phyloP scores from a whole-genome alignment of 1,284 basidiomycete species.

The Schizophyllum amplum region DNA sequence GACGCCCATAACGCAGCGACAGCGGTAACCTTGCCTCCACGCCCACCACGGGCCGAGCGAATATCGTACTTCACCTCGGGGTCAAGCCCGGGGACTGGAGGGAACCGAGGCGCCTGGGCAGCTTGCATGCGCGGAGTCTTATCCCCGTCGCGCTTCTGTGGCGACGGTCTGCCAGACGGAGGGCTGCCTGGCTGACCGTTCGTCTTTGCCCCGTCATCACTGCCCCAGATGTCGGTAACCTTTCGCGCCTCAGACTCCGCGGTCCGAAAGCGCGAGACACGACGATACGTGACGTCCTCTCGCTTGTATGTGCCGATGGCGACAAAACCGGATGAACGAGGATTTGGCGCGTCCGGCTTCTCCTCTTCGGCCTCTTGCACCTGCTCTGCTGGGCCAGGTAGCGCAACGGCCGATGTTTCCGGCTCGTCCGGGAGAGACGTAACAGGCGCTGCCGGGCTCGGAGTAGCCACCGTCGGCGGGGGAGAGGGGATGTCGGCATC shows the following conservation, averaged over 20 bases:
- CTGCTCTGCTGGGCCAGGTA: constrained; percentile 6
- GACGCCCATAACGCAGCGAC: constrained; percentile 69
- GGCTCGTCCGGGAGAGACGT: neutral
- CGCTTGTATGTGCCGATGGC: constrained; percentile 48
- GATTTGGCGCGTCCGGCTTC: constrained; percentile 34
- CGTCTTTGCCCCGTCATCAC: constrained; percentile 19
- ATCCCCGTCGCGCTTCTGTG: constrained; percentile 10
- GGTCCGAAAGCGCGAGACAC: constrained; percentile 12
- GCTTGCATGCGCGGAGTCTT: constrained; percentile 9
- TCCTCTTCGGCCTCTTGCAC: constrained; percentile 9
- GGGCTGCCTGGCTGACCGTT: constrained; percentile 2
- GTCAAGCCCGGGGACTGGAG: constrained; percentile 30
- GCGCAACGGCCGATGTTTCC: constrained; percentile 10
- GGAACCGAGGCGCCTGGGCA: constrained; percentile 15
- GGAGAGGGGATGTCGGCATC: constrained; percentile 16
- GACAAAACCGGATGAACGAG: constrained; percentile 67
- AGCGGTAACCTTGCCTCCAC: constrained; percentile 66
- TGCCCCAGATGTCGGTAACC: constrained; percentile 11
- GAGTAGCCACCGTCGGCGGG: constrained; percentile 5
- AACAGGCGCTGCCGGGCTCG: constrained; percentile 8
- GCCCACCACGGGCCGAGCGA: constrained; percentile 69
- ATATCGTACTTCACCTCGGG: constrained; percentile 61
- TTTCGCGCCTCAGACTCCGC: constrained; percentile 12
- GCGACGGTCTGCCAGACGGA: neutral
- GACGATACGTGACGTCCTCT: constrained; percentile 20